Evolutionary conservation across 2,329 filamentous ascomycete species (phyloP), one percentile per base, ranked within the genome.

Genomic region (Coniochaeta prunicola): DNA sequence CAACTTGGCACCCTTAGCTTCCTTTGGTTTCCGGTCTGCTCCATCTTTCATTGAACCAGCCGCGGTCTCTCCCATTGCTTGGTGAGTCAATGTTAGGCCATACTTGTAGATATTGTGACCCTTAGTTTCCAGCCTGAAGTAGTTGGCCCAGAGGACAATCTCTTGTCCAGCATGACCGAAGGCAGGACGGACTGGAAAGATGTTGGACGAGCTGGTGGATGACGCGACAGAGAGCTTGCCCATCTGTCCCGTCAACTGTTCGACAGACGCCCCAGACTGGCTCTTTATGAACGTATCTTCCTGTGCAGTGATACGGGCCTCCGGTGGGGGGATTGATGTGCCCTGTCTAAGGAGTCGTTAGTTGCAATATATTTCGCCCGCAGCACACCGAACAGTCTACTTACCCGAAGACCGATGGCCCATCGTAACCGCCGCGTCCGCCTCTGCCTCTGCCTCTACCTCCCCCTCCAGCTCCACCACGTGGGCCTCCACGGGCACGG

Each of bases 91-190:
- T 1, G 73, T 68, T 10, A 84, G 60, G 2, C 70, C 72, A 65
- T 84, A 84, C 59, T 74, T 78, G 65, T 73, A 77, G 4, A 82
- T 59, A 0, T 63, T 17, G 2, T 21, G 64, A 0, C 69, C 64
- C 42, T 73, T 72, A 8, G 79, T 62, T 7, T 71, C 65, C 54
- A 85, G 59, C 1, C 69, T 69, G 63, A 82, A 84, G 63, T 80
- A 84, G 66, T 85, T 85, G 4, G 80, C 72, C 79, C 80, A 84
- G 0, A 85, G 70, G 1, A 70, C 64, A 2, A 81, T 75, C 0
- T 66, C 50, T 1, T 53, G 67, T 4, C 82, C 82, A 5, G 63
- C 63, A 3, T 66, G 73, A 21, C 81, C 80, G 61, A 77, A 84
- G 1, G 74, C 76, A 21, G 82, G 82, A 2, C 82, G 76, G 8